Conservation (phyloP, 345 rosid species). For the Bruguiera sexangula region DNA sequence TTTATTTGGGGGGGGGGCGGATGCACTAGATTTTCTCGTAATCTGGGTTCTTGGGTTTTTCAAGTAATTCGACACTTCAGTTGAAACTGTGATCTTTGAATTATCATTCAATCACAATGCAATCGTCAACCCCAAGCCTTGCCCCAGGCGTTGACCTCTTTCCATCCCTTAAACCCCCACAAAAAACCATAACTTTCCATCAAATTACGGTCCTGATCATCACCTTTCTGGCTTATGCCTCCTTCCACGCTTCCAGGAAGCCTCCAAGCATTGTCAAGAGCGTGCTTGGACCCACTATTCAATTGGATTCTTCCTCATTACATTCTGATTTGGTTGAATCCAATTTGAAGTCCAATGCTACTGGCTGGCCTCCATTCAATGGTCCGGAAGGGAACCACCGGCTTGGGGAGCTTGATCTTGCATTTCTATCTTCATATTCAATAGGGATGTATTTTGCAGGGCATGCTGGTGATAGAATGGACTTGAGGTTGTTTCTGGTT, state of each 20-base stretch:
- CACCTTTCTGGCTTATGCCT: constrained; percentile 81
- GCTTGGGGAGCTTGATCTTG: constrained; percentile 93
- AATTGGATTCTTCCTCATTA: constrained; percentile 19
- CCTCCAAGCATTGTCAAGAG: constrained; percentile 94
- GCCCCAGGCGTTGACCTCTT: constrained; percentile 55
- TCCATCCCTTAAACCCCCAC: constrained; percentile 58
- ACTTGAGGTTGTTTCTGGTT: constrained; percentile 83
- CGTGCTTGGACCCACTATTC: constrained; percentile 62
- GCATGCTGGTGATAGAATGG: constrained; percentile 74
- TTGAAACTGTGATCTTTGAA: not conserved
- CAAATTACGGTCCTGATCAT: constrained; percentile 48
- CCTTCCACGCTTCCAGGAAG: constrained; percentile 94
- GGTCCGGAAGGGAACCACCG: constrained; percentile 61
- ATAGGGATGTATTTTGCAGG: constrained; percentile 86
- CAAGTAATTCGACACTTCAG: not conserved
- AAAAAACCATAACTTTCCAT: constrained; percentile 64
- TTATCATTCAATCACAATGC: constrained; percentile 27
- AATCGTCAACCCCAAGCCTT: constrained; percentile 28
- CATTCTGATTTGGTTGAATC: not conserved
- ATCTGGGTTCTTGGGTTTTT: too few species aligned
- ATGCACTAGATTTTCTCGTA: not conserved
- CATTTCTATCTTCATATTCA: constrained; percentile 67
- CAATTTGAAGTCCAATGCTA: constrained; percentile 28
- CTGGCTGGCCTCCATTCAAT: constrained; percentile 86
- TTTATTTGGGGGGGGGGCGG: not conserved